Conservation (phyloP, 495 filamentous ascomycete genomes). For the Talaromyces proteolyticus region DNA sequence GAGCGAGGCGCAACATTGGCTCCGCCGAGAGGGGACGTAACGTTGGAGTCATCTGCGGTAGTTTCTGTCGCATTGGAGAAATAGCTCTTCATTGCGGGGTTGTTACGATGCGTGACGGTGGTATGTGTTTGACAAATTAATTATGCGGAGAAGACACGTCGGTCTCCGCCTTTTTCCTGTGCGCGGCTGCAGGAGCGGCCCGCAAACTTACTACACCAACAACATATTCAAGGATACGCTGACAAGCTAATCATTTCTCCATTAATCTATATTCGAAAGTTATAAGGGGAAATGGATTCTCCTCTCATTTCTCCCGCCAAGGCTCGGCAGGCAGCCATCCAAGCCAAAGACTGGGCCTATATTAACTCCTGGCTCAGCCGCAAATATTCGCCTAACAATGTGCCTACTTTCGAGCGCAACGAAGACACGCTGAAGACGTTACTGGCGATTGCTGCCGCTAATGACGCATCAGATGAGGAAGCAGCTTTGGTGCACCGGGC, state of each 20-base stretch:
- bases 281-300: slow-evolving; percentile 26
- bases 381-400: slow-evolving; percentile 56
- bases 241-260: too few species aligned
- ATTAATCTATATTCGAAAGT: too few species aligned
- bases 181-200: background rate
- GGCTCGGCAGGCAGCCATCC: slow-evolving; percentile 40
- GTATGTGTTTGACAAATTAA: slow-evolving; percentile 3
- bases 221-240: too few species aligned
- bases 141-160: slow-evolving; percentile 6
- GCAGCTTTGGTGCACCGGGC: slow-evolving; percentile 44
- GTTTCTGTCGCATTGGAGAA: slow-evolving; percentile 20
- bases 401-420: slow-evolving; percentile 76
- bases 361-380: slow-evolving; percentile 74
- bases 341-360: slow-evolving; percentile 82
- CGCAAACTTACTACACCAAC: slow-evolving; percentile 5
- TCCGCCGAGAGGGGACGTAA: slow-evolving; percentile 20
- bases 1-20: slow-evolving; percentile 25
- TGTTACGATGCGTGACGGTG: slow-evolving; percentile 7
- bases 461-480: slow-evolving; percentile 80
- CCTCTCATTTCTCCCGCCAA: slow-evolving; percentile 40
- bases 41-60: slow-evolving; percentile 19
- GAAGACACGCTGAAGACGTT: slow-evolving; percentile 73
- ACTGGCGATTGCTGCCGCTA: slow-evolving; percentile 66
- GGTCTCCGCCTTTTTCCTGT: background rate
- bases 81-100: slow-evolving; percentile 36